phyloP scores from a whole-genome alignment of 345 rosid genomes.

The Gossypium stocksii region DNA sequence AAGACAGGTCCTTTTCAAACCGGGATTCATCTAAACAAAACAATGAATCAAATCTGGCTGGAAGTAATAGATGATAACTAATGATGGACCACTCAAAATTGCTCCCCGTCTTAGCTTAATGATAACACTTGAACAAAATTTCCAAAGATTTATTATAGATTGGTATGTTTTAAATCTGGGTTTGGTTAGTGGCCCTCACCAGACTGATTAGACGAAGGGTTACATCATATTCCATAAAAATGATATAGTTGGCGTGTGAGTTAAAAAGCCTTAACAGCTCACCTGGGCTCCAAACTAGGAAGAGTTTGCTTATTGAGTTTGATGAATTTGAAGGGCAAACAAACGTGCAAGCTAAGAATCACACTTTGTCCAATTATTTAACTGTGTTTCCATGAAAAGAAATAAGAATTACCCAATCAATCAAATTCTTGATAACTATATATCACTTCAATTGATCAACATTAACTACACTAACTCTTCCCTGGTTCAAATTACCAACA shows the following conservation, averaged over 20 bases:
- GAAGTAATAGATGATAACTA: background rate
- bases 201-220: background rate
- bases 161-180: background rate
- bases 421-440: background rate
- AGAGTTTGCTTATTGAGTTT: background rate
- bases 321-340: background rate
- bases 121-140: background rate
- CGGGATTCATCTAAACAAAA: constrained; percentile 20
- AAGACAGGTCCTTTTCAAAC: constrained; percentile 18
- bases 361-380: background rate
- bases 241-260: background rate
- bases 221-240: background rate
- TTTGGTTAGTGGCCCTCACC: background rate
- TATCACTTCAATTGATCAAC: background rate
- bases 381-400: too few species aligned
- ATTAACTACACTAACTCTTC: background rate
- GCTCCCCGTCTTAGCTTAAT: background rate
- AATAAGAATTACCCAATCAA: background rate
- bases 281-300: background rate
- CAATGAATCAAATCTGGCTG: too few species aligned
- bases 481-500: too few species aligned
- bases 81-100: background rate
- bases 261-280: background rate
- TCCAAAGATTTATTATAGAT: background rate
- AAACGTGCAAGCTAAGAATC: background rate